Base-by-base conservation (phyloP, 768 basidiomycete genomes). In the Dendrothele bispora region DNA sequence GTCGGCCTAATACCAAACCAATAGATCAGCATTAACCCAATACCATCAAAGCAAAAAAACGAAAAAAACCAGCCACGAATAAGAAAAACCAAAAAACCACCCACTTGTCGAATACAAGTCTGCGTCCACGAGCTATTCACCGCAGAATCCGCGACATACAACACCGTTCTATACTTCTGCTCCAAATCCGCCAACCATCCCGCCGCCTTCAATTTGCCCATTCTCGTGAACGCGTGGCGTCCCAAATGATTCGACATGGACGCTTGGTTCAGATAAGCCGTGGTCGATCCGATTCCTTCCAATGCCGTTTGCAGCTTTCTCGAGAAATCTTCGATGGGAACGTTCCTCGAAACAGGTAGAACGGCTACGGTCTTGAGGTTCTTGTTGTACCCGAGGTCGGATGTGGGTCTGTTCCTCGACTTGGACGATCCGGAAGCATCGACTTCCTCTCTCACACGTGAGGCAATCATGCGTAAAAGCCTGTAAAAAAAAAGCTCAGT, bases 71-170 rank as follows among this genome's bases (percentile, higher is more conserved):
- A n/a, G n/a, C n/a, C n/a, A n/a, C n/a, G n/a, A n/a, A n/a, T n/a
- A n/a, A n/a, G n/a, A 5, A 18, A 34, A 11, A 40, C 7, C 12
- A 41, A 46, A 21, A 25, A 12, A 30, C 40, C 8, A 48, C 57
- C 28, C 53, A 88, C 90, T 76, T 98, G 95, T 21, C 93, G 82
- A 52, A 99, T 95, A 63, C 95, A 98, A 1, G 94, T 98, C 66
- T 98, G 89, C 25, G 95, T 98, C 97, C 97, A 99, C 17, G 92
- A 88, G 49, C 91, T 95, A 48, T 83, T 90, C 28, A 95, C 93
- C 0, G 95, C 85, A 0, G 95, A 93, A 66, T 99, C 95, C 6
- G 91, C 95, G 26, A 99, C 92, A 61, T 98, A 98, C 14, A 99
- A 78, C 1, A 98, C 95, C 3, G 84, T 97, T 24, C 92, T 80